These are phyloP conservation scores for Triticum turgidum DNA, from an alignment of 176 grass and related monocot genomes.

Conservation along the genomic window DNA sequence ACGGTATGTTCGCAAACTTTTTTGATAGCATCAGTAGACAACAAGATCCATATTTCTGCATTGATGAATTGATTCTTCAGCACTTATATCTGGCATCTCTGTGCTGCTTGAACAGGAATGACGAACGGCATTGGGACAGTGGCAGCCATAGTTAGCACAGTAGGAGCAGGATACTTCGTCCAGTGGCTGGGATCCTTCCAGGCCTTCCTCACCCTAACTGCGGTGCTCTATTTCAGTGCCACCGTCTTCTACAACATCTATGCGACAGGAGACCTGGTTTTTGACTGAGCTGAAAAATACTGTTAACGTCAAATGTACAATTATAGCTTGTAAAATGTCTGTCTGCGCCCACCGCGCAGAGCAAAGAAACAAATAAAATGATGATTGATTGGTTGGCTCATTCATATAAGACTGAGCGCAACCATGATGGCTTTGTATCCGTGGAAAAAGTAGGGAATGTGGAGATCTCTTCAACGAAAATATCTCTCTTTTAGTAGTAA, in stretches of 20 bases:
- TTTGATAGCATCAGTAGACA: neutral
- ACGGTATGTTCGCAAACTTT: constrained; percentile 45
- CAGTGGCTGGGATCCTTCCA: constrained; percentile 96
- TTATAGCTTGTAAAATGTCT: constrained; percentile 9
- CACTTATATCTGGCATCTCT: constrained; percentile 25
- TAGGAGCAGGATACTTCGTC: constrained; percentile 83
- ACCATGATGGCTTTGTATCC: neutral
- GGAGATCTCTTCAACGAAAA: neutral
- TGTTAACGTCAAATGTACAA: neutral
- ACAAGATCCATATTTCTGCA: neutral
- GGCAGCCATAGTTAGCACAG: constrained; percentile 92
- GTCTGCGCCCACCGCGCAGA: neutral
- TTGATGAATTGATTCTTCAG: neutral
- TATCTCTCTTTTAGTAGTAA: neutral
- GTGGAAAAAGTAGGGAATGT: neutral
- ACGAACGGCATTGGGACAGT: constrained; percentile 78
- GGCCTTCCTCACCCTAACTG: constrained; percentile 89
- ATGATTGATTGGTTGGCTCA: neutral
- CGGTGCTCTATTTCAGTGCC: constrained; percentile 69
- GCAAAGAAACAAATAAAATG: constrained; percentile 21
- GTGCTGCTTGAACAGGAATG: constrained; percentile 57
- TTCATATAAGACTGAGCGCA: neutral
- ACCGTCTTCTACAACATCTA: constrained; percentile 78
- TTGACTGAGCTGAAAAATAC: constrained; percentile 50
- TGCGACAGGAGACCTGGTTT: constrained; percentile 73